Base-by-base conservation (phyloP, 805 yeast species). In the Candida peoriensis region DNA sequence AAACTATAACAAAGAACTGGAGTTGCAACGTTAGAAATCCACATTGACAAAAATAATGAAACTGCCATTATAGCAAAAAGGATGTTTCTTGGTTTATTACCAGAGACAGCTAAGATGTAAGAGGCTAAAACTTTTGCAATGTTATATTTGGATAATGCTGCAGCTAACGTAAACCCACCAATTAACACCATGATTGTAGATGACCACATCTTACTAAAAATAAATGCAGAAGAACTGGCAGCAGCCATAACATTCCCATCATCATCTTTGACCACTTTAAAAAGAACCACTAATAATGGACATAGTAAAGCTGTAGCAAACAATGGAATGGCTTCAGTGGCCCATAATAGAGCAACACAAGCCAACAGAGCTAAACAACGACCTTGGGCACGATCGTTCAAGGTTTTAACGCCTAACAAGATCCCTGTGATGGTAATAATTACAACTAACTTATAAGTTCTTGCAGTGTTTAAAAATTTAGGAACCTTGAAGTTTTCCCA, bases 21-120 rank as follows among this genome's bases (percentile, higher is more conserved):
- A 2, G 97, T 86, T 1, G 97, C 97, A 29, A 90, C 97, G 60
- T 90, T 90, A 18, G 95, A 83, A 40, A 90, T 89, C 94, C 96
- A 89, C 85, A 90, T 88, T 6, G 95, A 78, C 36, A 87, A 68
- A 57, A 89, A 79, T 39, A 89, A 69, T 0, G 96, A 79, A 15
- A 90, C 93, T 26, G 71, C 61, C 97, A 90, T 87, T 38, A 88
- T 78, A 28, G 87, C 73, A 26, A 89, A 60, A 30, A 88, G 60
- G 11, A 90, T 81, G 41, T 76, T 71, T 31, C 83, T 70, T 16
- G 97, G 97, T 43, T 78, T 77, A 8, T 83, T 79, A 20, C 97
- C 96, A 2, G 95, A 89, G 32, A 68, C 62, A 4, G 88, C 72
- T 37, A 90, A 64, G 38, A 90, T 74, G 60, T 74, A 78, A 1